Percentiles rank a stretch among this genome's conserved stretches.
These are phyloP conservation scores for Cadophora sp. DNA, from an alignment of 2,329 filamentous ascomycete species.

Conservation along the genomic window DNA sequence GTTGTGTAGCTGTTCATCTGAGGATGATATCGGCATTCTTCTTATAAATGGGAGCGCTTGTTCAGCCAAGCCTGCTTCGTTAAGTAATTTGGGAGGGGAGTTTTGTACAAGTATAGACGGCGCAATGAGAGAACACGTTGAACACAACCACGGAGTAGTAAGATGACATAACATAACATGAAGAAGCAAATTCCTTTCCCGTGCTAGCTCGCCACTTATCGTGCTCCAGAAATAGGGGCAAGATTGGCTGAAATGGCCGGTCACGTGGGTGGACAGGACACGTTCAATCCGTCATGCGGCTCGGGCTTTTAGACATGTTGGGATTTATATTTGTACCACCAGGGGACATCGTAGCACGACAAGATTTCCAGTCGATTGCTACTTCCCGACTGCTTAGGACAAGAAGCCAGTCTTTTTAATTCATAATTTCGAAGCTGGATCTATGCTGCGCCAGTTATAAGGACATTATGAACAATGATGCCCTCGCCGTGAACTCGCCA, in stretches of 20 bases:
- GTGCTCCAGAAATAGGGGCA: not conserved
- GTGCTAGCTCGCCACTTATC: not conserved
- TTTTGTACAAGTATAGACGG: constrained; percentile 40
- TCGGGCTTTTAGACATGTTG: constrained; percentile 1
- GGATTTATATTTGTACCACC: constrained; percentile 24
- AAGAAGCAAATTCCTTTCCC: not conserved
- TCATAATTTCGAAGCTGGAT: constrained; percentile 21
- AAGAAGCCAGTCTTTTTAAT: not conserved
- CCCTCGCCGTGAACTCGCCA: constrained; percentile 30
- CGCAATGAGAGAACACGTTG: constrained; percentile 20
- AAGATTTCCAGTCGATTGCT: constrained; percentile 16
- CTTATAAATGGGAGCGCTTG: constrained; percentile 29
- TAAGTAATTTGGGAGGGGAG: constrained; percentile 35
- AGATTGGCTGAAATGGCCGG: not conserved
- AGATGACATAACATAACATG: not conserved
- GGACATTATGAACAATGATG: constrained; percentile 42
- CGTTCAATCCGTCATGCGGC: constrained; percentile 3
- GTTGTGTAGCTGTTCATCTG: constrained; percentile 32
- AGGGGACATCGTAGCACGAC: constrained; percentile 19
- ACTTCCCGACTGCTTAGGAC: not conserved
- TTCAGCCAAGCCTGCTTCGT: constrained; percentile 26
- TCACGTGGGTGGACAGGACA: constrained; percentile 23
- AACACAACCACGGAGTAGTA: not conserved
- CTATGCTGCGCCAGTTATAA: constrained; percentile 29
- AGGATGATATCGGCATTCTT: constrained; percentile 30